phyloP scores from a whole-genome alignment of 2,329 filamentous ascomycete genomes.

The Neurospora sp. region DNA sequence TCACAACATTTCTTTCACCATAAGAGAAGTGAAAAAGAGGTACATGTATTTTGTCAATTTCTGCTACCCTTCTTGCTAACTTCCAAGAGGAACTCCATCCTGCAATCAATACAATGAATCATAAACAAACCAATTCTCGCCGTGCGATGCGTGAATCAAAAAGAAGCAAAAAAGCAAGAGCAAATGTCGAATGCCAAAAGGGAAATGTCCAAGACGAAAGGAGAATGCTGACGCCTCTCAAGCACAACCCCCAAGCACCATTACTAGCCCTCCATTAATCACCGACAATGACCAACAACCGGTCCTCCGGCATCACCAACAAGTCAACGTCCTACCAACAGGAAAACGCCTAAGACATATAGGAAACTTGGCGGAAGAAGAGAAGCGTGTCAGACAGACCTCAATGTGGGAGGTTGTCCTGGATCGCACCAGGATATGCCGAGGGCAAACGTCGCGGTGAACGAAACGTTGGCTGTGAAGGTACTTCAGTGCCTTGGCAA shows the following conservation, averaged over 20 bases:
- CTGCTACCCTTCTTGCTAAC: too few species aligned
- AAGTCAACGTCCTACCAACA: neutral
- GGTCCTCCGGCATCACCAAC: neutral
- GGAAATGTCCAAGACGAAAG: neutral
- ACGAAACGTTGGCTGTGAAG: neutral
- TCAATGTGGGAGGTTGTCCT: neutral
- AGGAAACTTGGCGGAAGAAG: neutral
- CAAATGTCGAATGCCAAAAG: neutral
- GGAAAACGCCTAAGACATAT: neutral
- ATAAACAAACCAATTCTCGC: neutral
- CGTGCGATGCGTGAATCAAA: neutral
- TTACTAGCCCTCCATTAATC: neutral
- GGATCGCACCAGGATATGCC: neutral
- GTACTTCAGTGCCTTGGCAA: neutral
- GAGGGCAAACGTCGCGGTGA: neutral
- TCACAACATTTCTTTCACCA: too few species aligned
- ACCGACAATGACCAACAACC: neutral
- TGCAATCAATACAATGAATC: neutral
- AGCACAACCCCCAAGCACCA: neutral
- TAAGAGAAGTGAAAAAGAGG: too few species aligned
- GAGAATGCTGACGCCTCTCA: neutral
- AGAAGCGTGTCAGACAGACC: neutral
- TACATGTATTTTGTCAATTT: too few species aligned
- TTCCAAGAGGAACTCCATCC: too few species aligned
- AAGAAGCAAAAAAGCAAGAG: neutral